Percentiles rank a stretch among this genome's conserved stretches.
Conservation (phyloP, 805 yeast species). For the Jamesozyma hellenica region DNA sequence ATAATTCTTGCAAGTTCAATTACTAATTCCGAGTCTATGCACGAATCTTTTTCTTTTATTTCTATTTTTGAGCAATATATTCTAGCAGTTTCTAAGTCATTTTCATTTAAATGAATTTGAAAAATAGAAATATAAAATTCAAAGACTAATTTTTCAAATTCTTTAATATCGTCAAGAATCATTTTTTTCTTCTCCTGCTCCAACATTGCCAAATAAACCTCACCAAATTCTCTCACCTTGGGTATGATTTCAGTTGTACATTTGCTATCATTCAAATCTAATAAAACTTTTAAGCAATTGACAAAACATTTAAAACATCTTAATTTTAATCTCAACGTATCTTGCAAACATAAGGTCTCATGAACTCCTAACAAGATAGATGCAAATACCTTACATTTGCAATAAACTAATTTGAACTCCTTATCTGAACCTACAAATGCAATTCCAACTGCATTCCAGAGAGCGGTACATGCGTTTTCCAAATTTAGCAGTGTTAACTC, state of each 20-base stretch:
- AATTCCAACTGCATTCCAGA: slow-evolving; percentile 32
- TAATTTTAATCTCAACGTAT: slow-evolving; percentile 14
- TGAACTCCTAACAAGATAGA: slow-evolving; percentile 27
- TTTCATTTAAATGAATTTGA: slow-evolving; percentile 24
- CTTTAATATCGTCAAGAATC: background rate
- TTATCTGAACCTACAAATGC: slow-evolving; percentile 13
- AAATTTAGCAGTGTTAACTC: slow-evolving; percentile 15
- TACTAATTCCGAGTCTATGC: slow-evolving; percentile 11
- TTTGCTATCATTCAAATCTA: slow-evolving; percentile 15
- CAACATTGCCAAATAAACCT: slow-evolving; percentile 17
- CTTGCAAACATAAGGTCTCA: slow-evolving; percentile 18
- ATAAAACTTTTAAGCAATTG: slow-evolving; percentile 20
- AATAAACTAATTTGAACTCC: slow-evolving; percentile 6
- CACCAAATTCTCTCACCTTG: slow-evolving; percentile 25
- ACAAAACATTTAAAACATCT: slow-evolving; percentile 28
- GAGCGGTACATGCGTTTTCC: slow-evolving; percentile 25
- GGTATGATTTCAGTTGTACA: slow-evolving; percentile 5
- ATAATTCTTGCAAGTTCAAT: slow-evolving; percentile 28
- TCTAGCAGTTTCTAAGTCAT: slow-evolving; percentile 30
- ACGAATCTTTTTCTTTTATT: slow-evolving; percentile 6
- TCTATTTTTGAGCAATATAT: slow-evolving; percentile 28
- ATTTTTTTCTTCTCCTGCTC: slow-evolving; percentile 13
- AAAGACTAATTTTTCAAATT: slow-evolving; percentile 14
- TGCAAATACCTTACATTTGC: slow-evolving; percentile 24
- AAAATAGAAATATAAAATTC: slow-evolving; percentile 28